Evolutionary conservation across 2,329 filamentous ascomycete species (phyloP).

Genomic region (Acarospora socialis): DNA sequence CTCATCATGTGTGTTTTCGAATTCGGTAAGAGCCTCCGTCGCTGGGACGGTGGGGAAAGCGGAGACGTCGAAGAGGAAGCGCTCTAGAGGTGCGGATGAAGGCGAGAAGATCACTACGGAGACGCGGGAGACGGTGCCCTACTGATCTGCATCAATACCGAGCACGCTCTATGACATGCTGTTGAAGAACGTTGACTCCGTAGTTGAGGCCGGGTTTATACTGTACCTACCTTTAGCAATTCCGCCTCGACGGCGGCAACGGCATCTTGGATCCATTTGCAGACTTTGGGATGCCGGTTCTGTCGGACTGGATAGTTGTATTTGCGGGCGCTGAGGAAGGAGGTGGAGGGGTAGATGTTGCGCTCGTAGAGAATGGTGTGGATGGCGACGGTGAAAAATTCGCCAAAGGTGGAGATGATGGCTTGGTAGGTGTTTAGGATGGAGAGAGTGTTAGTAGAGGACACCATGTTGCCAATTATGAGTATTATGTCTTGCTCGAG

Average conservation of each 20-base stretch:
- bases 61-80: constrained; percentile 47
- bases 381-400: constrained; percentile 68
- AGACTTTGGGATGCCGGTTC: constrained; percentile 72
- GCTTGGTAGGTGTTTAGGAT: constrained; percentile 37
- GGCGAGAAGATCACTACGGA: constrained; percentile 25
- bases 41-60: constrained; percentile 33
- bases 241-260: constrained; percentile 57
- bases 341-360: constrained; percentile 58
- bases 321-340: constrained; percentile 65
- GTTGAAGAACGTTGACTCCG: background rate
- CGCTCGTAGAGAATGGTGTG: constrained; percentile 81
- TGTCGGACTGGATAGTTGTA: constrained; percentile 78
- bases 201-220: background rate
- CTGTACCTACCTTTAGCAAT: constrained; percentile 37
- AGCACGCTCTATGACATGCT: constrained; percentile 2
- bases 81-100: constrained; percentile 31
- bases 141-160: background rate
- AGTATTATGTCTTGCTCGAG: no score
- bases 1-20: constrained; percentile 9
- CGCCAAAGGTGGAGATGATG: constrained; percentile 56
- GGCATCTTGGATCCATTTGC: constrained; percentile 72
- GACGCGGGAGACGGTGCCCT: constrained; percentile 23
- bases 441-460: constrained; percentile 27
- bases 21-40: constrained; percentile 22
- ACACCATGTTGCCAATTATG: constrained; percentile 10